Conservation (phyloP, 306 rosid species). For the Elaeagnus macrophylla region DNA sequence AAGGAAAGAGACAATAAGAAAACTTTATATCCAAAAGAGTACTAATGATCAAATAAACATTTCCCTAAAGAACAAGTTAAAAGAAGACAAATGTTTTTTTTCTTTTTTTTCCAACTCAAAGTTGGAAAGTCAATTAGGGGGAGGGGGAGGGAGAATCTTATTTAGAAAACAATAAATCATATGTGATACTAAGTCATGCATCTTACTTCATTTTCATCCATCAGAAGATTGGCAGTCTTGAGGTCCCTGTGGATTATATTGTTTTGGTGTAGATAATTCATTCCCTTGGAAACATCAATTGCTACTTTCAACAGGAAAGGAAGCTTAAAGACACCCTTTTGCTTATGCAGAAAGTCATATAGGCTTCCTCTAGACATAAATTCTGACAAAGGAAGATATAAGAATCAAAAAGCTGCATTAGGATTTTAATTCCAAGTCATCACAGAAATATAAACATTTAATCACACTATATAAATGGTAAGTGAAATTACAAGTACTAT, state of each 20-base stretch:
- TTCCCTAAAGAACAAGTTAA: background rate
- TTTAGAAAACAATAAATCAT: conserved; percentile 10
- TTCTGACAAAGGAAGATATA: conserved; percentile 53
- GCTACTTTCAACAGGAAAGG: conserved; percentile 89
- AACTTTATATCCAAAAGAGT: background rate
- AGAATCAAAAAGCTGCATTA: conserved; percentile 27
- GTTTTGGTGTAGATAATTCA: conserved; percentile 96
- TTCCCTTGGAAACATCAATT: conserved; percentile 89
- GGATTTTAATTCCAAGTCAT: conserved; percentile 25
- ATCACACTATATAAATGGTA: background rate
- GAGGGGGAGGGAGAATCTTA: background rate
- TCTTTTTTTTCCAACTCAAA: no score
- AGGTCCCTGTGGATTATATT: conserved; percentile 98
- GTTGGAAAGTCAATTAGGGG: no score
- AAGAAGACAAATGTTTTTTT: no score
- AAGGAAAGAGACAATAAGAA: background rate
- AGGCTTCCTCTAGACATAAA: conserved; percentile 95
- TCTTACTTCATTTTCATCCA: conserved; percentile 93
- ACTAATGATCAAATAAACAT: background rate
- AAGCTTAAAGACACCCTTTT: conserved; percentile 80
- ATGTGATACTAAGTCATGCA: conserved; percentile 17
- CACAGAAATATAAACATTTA: conserved; percentile 12
- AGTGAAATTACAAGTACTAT: no score
- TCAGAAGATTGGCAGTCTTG: conserved; percentile 99
- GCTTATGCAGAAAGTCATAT: conserved; percentile 93